phyloP scores from a whole-genome alignment of 495 filamentous ascomycete species.

The Penicillium nucicola region DNA sequence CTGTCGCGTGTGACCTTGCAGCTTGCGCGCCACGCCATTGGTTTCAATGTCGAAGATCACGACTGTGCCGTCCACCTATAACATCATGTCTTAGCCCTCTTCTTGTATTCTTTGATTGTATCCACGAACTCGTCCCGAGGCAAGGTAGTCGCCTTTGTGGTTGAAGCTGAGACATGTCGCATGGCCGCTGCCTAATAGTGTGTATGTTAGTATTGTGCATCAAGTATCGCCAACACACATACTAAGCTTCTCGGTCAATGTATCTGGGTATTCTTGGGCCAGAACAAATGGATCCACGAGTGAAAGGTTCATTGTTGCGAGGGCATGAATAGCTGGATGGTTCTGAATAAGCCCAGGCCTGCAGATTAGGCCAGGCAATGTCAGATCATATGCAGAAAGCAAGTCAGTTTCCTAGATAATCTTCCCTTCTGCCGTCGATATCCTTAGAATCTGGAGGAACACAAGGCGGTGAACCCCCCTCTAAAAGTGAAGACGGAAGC shows the following conservation, averaged over 20 bases:
- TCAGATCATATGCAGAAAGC: neutral
- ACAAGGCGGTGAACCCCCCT: slow-evolving; percentile 12
- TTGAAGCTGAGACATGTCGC: slow-evolving; percentile 82
- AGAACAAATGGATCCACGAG: slow-evolving; percentile 80
- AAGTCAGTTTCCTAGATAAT: neutral
- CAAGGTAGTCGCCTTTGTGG: slow-evolving; percentile 87
- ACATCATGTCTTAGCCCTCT: slow-evolving; percentile 1
- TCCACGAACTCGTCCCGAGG: slow-evolving; percentile 72
- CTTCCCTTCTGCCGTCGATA: slow-evolving; percentile 10
- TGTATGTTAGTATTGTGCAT: neutral
- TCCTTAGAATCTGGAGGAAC: slow-evolving; percentile 4
- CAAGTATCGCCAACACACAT: slow-evolving; percentile 21
- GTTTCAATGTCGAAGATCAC: slow-evolving; percentile 97
- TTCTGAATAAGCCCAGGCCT: slow-evolving; percentile 22
- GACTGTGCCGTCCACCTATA: slow-evolving; percentile 79
- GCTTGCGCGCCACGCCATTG: slow-evolving; percentile 88
- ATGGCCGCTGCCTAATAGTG: slow-evolving; percentile 54
- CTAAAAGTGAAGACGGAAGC: slow-evolving; percentile 2
- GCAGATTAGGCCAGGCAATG: slow-evolving; percentile 25
- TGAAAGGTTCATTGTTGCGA: slow-evolving; percentile 66
- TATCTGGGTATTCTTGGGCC: slow-evolving; percentile 91
- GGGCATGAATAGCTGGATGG: neutral
- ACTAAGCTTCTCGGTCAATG: slow-evolving; percentile 80
- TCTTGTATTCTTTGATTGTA: neutral
- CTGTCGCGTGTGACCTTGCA: slow-evolving; percentile 85